Evolutionary conservation across 768 basidiomycete genomes (phyloP).

Genomic region (Tubosaeta brunneosetosa): DNA sequence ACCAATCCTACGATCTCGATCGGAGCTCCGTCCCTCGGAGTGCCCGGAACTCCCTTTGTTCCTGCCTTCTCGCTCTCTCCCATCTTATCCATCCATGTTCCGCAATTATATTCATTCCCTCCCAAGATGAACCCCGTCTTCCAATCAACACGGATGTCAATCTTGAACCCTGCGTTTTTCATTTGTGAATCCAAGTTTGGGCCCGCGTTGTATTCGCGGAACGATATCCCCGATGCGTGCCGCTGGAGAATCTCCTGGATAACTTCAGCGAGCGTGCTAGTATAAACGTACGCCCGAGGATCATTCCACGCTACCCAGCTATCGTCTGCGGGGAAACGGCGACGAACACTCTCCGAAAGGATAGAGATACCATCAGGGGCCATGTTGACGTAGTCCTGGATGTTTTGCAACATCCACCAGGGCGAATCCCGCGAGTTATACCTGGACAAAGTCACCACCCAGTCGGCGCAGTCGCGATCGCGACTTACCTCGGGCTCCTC

Average conservation of each 20-base stretch:
- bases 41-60: conserved; percentile 93
- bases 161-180: conserved; percentile 88
- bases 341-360: conserved; percentile 74
- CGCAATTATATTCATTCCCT: conserved; percentile 82
- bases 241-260: conserved; percentile 95
- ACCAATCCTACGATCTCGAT: conserved; percentile 92
- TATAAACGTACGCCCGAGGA: conserved; percentile 72
- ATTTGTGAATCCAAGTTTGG: conserved; percentile 98
- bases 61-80: conserved; percentile 89
- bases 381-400: conserved; percentile 85
- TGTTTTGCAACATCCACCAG: conserved; percentile 99
- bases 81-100: conserved; percentile 99
- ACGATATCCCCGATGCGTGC: conserved; percentile 87
- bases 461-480: not conserved
- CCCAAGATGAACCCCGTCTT: conserved; percentile 85
- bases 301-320: conserved; percentile 94
- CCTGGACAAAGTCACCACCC: conserved; percentile 31
- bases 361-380: conserved; percentile 83
- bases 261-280: conserved; percentile 85
- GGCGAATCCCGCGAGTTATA: conserved; percentile 98
- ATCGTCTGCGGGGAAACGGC: conserved; percentile 94
- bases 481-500: conserved; percentile 67
- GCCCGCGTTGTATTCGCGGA: conserved; percentile 95
- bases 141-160: conserved; percentile 95
- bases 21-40: conserved; percentile 92